Base-by-base conservation (phyloP, 2,329 filamentous ascomycete genomes). In the Claviceps spartinae region DNA sequence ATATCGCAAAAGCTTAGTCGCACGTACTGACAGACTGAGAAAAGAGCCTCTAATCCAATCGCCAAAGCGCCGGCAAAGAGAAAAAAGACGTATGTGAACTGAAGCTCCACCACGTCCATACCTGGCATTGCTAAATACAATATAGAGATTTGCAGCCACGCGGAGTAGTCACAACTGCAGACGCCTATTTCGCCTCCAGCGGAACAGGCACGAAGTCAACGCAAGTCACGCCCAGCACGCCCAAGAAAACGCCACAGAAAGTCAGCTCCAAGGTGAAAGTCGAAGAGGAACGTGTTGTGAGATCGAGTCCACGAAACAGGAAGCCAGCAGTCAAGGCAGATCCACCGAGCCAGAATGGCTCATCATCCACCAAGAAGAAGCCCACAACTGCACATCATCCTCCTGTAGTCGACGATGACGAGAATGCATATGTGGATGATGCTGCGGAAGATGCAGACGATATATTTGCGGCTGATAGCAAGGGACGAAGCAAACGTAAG, bases 391-490 rank as follows among this genome's bases (percentile, higher is more conserved):
- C 71, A 1, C 66, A 71, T 51, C 68, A 67, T 49, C 70, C 73
- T 47, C 62, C 69, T 52, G 60, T 64, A 24, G 57, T 62, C 4
- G 66, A 78, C 38, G 74, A 79, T 38, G 76, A 81, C 53, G 75
- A 45, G 37, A 42, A 79, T 59, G 76, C 73, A 5, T 79, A 77
- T 53, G 68, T 85, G 57, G 79, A 87, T 20, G 84, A 86, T 50
- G 83, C 82, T 37, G 82, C 85, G 38, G 75, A 78, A 6, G 80
- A 87, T 45, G 83, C 79, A 3, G 85, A 79, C n/a, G 90, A 95
- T 59, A 89, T 95, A 20, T 90, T 90, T 66, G 85, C 83, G 14
- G 83, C 85, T 4, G 82, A 87, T 57, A 77, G 76, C 37, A 85
- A 82, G 62, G 77, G 77, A 47, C 72, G 78, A 45, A 80, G 77